Conservation (phyloP, 139 green algal genomes). For the Ettlia oleoabundans region DNA sequence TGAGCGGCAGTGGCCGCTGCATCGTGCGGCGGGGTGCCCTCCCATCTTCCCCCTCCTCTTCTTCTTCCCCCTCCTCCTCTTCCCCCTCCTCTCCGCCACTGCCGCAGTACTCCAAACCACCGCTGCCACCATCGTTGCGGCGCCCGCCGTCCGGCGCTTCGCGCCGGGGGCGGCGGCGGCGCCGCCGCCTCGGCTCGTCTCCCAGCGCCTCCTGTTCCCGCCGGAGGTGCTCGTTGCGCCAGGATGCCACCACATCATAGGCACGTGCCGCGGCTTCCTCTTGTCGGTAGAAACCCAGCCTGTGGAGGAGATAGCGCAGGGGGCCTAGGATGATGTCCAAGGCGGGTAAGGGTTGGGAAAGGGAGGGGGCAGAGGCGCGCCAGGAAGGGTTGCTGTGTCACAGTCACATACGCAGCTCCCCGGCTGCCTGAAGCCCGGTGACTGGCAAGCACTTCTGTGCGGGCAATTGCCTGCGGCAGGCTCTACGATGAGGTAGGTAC, state of each 20-base stretch:
- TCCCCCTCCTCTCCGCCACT: not conserved
- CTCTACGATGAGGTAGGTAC: too few relatives aligned
- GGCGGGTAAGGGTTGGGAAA: not conserved
- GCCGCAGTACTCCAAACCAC: too few relatives aligned
- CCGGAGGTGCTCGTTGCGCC: constrained; percentile 3
- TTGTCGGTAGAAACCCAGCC: constrained; percentile 18
- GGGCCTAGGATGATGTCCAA: not conserved
- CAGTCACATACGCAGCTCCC: too few relatives aligned
- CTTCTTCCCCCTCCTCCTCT: not conserved
- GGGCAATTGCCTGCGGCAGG: too few relatives aligned
- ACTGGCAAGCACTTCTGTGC: too few relatives aligned
- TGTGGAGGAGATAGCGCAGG: not conserved
- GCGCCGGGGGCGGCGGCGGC: not conserved
- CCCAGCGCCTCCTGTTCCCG: not conserved
- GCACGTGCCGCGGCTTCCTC: constrained; percentile 10
- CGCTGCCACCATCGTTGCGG: too few relatives aligned
- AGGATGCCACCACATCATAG: constrained; percentile 8
- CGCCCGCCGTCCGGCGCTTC: too few relatives aligned
- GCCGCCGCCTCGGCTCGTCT: not conserved
- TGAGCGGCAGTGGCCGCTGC: constrained; percentile 13
- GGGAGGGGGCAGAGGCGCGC: too few relatives aligned
- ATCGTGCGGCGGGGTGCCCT: not conserved
- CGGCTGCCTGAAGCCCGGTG: too few relatives aligned
- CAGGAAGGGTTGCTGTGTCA: too few relatives aligned
- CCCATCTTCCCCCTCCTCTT: not conserved